phyloP scores from a whole-genome alignment of 73 alveolate genomes.

The Stentor coeruleus region DNA sequence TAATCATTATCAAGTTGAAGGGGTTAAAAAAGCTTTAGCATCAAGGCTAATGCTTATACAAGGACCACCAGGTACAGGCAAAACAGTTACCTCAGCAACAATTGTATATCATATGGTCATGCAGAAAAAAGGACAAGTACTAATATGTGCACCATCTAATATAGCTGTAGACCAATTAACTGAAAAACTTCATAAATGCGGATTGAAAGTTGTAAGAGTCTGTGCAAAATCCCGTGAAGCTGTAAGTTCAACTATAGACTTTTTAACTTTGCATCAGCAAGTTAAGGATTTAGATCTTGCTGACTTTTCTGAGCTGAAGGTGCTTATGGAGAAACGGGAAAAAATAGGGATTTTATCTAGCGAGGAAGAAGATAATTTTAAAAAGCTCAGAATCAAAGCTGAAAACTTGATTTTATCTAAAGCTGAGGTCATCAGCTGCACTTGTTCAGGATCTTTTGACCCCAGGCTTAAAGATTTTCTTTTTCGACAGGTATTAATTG shows the following conservation, averaged over 20 bases:
- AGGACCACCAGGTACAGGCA: constrained; percentile 99
- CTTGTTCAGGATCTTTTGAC: constrained; percentile 96
- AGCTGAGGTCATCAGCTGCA: constrained; percentile 95
- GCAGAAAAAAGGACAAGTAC: constrained; percentile 82
- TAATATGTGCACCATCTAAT: constrained; percentile 99
- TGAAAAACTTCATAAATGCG: constrained; percentile 86
- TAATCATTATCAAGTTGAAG: constrained; percentile 79
- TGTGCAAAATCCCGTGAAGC: constrained; percentile 99
- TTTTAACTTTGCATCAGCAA: constrained; percentile 74
- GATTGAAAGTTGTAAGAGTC: constrained; percentile 69
- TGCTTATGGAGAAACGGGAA: neutral
- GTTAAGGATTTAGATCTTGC: constrained; percentile 44
- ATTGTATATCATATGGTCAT: constrained; percentile 96
- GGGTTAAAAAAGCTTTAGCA: constrained; percentile 53
- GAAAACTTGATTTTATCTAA: constrained; percentile 80
- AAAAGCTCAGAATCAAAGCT: constrained; percentile 82
- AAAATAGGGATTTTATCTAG: neutral
- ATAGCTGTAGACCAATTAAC: constrained; percentile 97
- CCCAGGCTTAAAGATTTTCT: constrained; percentile 81
- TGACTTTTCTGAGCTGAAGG: constrained; percentile 27
- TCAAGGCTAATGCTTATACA: constrained; percentile 96
- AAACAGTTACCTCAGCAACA: constrained; percentile 99
- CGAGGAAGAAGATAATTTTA: constrained; percentile 59
- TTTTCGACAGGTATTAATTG: constrained; percentile 93
- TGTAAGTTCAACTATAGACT: constrained; percentile 93